phyloP scores from a whole-genome alignment of 305 asterid species.

The Stenogyne calaminthoides region DNA sequence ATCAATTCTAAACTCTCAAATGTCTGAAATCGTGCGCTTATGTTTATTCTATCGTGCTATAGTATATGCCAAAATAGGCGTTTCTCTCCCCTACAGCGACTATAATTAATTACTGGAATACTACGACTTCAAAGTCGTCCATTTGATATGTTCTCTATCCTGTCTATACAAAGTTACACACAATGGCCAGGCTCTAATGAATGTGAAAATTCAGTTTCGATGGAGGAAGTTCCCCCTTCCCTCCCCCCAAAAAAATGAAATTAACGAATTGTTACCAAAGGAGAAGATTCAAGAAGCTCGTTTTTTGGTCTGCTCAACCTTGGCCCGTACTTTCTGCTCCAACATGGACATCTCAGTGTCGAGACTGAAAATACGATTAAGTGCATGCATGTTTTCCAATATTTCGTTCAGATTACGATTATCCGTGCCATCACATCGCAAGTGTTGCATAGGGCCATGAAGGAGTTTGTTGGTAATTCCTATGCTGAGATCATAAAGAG shows the following conservation, averaged over 20 bases:
- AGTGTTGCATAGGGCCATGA: conserved; percentile 92
- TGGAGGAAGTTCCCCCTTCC: conserved; percentile 26
- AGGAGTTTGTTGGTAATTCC: conserved; percentile 82
- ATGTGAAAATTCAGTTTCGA: conserved; percentile 19
- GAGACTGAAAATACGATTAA: conserved; percentile 73
- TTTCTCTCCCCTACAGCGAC: conserved; percentile 8
- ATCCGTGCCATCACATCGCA: conserved; percentile 66
- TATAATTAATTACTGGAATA: conserved; percentile 3
- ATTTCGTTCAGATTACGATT: conserved; percentile 53
- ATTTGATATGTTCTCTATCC: not conserved
- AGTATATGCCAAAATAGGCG: not conserved
- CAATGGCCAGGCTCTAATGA: conserved; percentile 11
- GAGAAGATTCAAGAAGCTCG: conserved; percentile 34
- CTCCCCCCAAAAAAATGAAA: conserved; percentile 24
- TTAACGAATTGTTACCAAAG: not conserved
- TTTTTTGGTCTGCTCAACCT: conserved; percentile 54
- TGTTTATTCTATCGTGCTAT: conserved; percentile 2
- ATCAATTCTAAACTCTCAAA: not conserved
- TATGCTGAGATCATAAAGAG: conserved; percentile 61
- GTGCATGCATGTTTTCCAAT: conserved; percentile 83
- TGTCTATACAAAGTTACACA: conserved; percentile 32
- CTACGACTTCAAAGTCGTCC: conserved; percentile 13
- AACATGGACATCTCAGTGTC: conserved; percentile 63
- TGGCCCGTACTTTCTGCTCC: conserved; percentile 73
- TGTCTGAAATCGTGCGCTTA: not conserved